A percentile compares a stretch with the other conserved stretches of the same genome.
These are phyloP conservation scores for Colletotrichum godetiae DNA, from an alignment of 2,329 filamentous ascomycete species.

Conservation along the genomic window DNA sequence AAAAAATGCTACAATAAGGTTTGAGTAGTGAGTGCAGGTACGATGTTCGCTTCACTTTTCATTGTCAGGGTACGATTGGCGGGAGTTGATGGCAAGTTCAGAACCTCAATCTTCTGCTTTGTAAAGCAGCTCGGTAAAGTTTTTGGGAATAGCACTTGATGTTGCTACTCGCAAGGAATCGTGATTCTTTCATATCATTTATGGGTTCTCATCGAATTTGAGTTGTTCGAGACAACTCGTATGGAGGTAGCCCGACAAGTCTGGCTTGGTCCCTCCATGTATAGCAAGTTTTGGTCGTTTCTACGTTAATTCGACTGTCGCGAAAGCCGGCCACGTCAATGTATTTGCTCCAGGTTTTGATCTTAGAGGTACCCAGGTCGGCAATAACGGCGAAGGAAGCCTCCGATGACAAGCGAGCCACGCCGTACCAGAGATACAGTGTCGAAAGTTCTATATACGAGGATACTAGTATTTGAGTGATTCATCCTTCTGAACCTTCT, in stretches of 20 bases:
- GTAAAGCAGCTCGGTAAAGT: neutral
- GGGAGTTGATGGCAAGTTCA: no score
- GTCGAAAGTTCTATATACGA: neutral
- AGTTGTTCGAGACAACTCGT: neutral
- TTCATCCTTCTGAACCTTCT: neutral
- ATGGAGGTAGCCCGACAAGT: neutral
- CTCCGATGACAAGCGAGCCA: neutral
- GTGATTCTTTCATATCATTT: neutral
- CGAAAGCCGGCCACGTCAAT: neutral
- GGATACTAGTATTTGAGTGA: neutral
- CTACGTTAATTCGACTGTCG: neutral
- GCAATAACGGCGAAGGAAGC: neutral
- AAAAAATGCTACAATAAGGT: no score
- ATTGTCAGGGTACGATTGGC: no score
- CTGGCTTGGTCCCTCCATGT: neutral
- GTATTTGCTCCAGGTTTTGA: neutral
- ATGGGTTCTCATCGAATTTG: neutral
- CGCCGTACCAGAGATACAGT: neutral
- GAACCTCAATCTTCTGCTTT: neutral
- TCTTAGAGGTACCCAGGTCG: neutral
- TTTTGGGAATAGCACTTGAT: neutral
- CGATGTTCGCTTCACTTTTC: no score
- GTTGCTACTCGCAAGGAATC: neutral
- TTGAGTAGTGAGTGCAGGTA: no score
- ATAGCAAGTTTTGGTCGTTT: neutral